Evolutionary conservation across 306 rosid species (phyloP).

Genomic region (Malus fusca): DNA sequence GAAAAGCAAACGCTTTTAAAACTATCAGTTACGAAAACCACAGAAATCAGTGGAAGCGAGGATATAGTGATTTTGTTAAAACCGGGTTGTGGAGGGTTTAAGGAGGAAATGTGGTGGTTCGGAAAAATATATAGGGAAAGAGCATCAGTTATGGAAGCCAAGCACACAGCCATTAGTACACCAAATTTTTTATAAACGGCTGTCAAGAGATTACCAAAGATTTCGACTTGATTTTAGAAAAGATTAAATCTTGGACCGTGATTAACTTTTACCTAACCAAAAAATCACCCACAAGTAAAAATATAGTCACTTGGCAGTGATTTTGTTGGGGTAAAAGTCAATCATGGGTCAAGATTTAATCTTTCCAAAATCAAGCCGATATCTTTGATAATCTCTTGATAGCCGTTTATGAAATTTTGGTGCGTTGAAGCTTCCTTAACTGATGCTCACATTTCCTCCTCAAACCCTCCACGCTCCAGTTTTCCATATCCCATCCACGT

Average conservation of each 20-base stretch:
- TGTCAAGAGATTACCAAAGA: too few relatives aligned
- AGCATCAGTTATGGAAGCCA: too few relatives aligned
- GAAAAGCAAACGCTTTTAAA: slow-evolving; percentile 39
- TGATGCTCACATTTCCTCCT: background rate
- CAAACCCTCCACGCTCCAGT: slow-evolving; percentile 3
- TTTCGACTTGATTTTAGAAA: too few relatives aligned
- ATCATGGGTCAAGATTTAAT: slow-evolving; percentile 31
- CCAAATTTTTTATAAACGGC: too few relatives aligned
- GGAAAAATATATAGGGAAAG: too few relatives aligned
- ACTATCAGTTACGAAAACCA: slow-evolving; percentile 50
- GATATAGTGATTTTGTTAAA: background rate
- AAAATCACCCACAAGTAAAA: too few relatives aligned
- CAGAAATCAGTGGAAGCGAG: background rate
- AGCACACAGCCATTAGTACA: too few relatives aligned
- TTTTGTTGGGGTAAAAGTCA: background rate
- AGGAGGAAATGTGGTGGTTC: too few relatives aligned
- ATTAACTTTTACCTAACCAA: too few relatives aligned
- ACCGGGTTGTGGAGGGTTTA: too few relatives aligned
- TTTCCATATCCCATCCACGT: background rate
- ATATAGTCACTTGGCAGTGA: too few relatives aligned
- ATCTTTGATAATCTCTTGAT: slow-evolving; percentile 21
- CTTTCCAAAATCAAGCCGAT: slow-evolving; percentile 47
- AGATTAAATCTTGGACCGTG: too few relatives aligned
- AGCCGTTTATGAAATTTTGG: slow-evolving; percentile 31
- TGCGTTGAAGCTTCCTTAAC: background rate